These are phyloP conservation scores for Vaccinium macrocarpon DNA, from an alignment of 148 eudicot genomes.

Conservation along the genomic window DNA sequence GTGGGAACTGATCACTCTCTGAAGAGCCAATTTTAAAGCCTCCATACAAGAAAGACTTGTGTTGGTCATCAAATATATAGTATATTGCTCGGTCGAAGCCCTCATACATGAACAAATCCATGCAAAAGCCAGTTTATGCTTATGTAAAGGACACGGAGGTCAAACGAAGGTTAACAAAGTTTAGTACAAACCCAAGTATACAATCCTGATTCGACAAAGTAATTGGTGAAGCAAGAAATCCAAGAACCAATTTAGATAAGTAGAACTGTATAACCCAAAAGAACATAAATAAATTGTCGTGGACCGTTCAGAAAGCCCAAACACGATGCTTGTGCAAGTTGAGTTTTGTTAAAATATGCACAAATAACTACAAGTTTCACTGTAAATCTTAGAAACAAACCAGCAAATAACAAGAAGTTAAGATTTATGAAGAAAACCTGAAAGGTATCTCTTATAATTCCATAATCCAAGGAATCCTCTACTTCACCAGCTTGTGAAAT, in stretches of 20 bases:
- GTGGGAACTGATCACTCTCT: background rate
- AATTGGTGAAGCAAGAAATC: background rate
- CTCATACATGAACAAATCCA: background rate
- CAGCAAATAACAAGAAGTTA: background rate
- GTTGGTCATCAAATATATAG: background rate
- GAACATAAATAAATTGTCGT: background rate
- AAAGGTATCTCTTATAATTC: constrained; percentile 68
- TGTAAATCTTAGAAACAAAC: background rate
- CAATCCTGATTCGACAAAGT: background rate
- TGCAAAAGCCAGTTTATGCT: background rate
- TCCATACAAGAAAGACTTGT: background rate
- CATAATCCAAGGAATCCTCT: constrained; percentile 49
- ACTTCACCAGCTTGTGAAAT: constrained; percentile 52
- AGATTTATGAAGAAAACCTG: constrained; percentile 45
- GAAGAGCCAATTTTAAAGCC: background rate
- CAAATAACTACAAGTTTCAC: background rate
- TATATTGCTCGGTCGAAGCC: background rate
- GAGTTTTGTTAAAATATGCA: background rate
- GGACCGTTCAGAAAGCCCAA: background rate
- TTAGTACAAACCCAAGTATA: background rate
- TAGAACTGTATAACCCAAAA: background rate
- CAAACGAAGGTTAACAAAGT: background rate
- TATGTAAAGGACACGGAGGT: background rate
- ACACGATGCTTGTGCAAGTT: background rate
- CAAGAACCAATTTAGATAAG: background rate